Evolutionary conservation across 2,329 filamentous ascomycete species (phyloP).

Genomic region (Fusarium mundagurra): DNA sequence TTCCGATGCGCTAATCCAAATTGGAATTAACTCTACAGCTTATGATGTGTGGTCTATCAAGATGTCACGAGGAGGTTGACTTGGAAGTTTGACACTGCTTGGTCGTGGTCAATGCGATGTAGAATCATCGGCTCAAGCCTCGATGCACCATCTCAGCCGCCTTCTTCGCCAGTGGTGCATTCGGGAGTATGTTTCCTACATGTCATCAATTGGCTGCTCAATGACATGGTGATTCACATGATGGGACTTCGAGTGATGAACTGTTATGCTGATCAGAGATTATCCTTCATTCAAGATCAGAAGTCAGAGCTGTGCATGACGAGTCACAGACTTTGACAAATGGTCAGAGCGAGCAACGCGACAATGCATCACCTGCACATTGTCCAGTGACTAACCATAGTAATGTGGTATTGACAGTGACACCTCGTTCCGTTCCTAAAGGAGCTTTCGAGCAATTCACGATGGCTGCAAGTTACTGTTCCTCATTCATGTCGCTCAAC

Average conservation of each 20-base stretch:
- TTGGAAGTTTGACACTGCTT: background rate
- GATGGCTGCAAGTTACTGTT: fast-evolving
- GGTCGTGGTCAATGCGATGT: background rate
- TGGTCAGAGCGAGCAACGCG: too few species aligned
- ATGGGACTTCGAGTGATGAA: too few species aligned
- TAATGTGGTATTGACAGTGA: background rate
- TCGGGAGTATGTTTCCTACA: constrained; percentile 56
- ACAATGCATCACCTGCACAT: background rate
- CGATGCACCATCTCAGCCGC: fast-evolving
- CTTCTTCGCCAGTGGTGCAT: constrained; percentile 80
- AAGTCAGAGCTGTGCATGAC: background rate
- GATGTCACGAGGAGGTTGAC: background rate
- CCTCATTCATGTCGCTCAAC: background rate
- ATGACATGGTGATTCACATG: too few species aligned
- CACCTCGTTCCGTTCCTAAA: fast-evolving
- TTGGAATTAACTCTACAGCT: fast-evolving
- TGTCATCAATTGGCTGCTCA: too few species aligned
- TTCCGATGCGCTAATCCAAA: background rate
- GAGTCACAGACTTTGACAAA: background rate
- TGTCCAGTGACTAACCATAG: fast-evolving
- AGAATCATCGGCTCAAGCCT: background rate
- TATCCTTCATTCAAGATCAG: fast-evolving
- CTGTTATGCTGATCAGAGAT: too few species aligned
- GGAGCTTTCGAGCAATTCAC: fast-evolving
- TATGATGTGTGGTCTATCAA: background rate